A percentile compares a stretch with the other conserved stretches of the same genome.
These are phyloP conservation scores for Lentinula raphanica DNA, from an alignment of 768 basidiomycete genomes.

Conservation along the genomic window DNA sequence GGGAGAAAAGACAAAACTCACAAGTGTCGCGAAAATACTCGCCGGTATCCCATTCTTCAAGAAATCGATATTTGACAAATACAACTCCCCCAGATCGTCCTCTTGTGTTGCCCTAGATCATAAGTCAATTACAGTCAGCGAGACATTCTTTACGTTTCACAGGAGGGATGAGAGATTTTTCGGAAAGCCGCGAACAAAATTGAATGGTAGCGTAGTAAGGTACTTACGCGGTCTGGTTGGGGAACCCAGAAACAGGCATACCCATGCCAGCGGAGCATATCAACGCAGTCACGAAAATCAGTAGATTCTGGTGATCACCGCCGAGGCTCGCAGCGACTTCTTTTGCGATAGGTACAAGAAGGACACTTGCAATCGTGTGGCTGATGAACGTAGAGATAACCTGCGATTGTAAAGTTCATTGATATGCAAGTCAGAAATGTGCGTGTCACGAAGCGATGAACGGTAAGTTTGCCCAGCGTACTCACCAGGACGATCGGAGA, in stretches of 20 bases:
- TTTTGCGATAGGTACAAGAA: constrained; percentile 94
- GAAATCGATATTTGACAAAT: constrained; percentile 83
- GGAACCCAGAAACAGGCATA: constrained; percentile 98
- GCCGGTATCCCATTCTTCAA: constrained; percentile 92
- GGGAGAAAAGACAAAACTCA: too few species aligned
- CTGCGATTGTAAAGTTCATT: too few species aligned
- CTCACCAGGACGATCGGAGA: constrained; percentile 66
- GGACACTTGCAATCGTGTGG: constrained; percentile 93
- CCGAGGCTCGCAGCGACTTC: constrained; percentile 81
- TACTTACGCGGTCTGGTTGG: constrained; percentile 92
- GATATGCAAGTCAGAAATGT: too few species aligned
- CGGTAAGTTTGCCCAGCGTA: too few species aligned
- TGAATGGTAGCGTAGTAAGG: neutral
- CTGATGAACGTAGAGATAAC: constrained; percentile 93
- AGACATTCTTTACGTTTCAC: too few species aligned
- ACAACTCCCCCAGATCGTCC: constrained; percentile 88
- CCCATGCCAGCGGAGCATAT: constrained; percentile 97
- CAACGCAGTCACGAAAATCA: constrained; percentile 90
- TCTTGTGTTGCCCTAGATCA: constrained; percentile 79
- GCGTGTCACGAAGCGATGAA: too few species aligned
- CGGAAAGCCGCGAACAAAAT: too few species aligned
- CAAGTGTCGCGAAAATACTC: constrained; percentile 82
- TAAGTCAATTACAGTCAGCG: too few species aligned
- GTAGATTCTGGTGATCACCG: constrained; percentile 64
- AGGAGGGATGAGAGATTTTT: too few species aligned